These are phyloP conservation scores for Arthrinium phaeospermum DNA, from an alignment of 2,329 filamentous ascomycete species.

Conservation along the genomic window DNA sequence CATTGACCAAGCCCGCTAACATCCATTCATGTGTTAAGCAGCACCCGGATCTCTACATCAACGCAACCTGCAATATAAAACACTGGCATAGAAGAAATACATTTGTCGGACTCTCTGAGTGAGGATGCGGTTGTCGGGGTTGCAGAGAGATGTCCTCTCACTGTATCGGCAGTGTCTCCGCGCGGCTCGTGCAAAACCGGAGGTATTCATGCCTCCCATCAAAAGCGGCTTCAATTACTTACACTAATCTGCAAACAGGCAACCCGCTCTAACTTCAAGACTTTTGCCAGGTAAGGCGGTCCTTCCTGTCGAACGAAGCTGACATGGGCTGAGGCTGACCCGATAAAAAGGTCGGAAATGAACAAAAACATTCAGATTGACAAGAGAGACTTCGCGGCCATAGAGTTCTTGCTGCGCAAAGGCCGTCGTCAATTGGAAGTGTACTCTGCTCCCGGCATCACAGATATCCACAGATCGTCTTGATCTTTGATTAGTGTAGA, in stretches of 20 bases:
- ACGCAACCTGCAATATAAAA: neutral
- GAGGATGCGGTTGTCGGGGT: slow-evolving; percentile 71
- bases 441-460: slow-evolving; percentile 81
- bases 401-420: slow-evolving; percentile 85
- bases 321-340: slow-evolving; percentile 14
- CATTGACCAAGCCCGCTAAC: neutral
- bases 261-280: slow-evolving; percentile 65
- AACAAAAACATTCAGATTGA: slow-evolving; percentile 69
- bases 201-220: slow-evolving; percentile 53
- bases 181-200: slow-evolving; percentile 80
- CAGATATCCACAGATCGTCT: slow-evolving; percentile 65
- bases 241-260: slow-evolving; percentile 46
- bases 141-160: slow-evolving; percentile 87
- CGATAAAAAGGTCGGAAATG: slow-evolving; percentile 71
- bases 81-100: neutral
- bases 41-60: neutral
- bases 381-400: slow-evolving; percentile 84
- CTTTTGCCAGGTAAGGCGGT: slow-evolving; percentile 63
- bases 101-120: neutral
- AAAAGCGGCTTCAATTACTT: slow-evolving; percentile 22
- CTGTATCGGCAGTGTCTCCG: slow-evolving; percentile 88
- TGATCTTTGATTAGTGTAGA: neutral
- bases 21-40: neutral
- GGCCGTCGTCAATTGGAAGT: slow-evolving; percentile 81
- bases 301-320: neutral